These are phyloP conservation scores for Auriscalpium orientale DNA, from an alignment of 768 basidiomycete species.

Conservation along the genomic window DNA sequence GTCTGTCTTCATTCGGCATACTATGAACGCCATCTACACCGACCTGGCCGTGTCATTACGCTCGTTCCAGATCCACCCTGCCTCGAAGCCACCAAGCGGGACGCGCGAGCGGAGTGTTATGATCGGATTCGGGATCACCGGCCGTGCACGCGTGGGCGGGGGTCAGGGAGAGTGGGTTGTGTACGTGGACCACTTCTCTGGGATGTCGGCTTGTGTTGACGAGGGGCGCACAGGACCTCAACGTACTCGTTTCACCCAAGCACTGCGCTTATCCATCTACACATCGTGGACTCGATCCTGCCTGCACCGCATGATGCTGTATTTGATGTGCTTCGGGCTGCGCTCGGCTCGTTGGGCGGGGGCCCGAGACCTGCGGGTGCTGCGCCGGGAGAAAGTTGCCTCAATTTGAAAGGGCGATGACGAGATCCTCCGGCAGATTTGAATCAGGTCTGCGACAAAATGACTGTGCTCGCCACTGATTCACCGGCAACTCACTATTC, in stretches of 20 bases:
- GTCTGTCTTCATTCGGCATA: constrained; percentile 61
- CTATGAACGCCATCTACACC: constrained; percentile 68
- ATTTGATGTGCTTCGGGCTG: constrained; percentile 49
- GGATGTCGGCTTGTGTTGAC: not conserved
- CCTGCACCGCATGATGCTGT: constrained; percentile 69
- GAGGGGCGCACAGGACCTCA: constrained; percentile 40
- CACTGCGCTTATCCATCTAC: constrained; percentile 55
- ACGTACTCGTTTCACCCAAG: constrained; percentile 68
- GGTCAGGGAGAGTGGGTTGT: constrained; percentile 63
- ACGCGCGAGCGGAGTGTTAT: constrained; percentile 30
- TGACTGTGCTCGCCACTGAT: too few relatives aligned
- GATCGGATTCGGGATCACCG: constrained; percentile 48
- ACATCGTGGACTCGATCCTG: constrained; percentile 67
- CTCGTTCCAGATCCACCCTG: constrained; percentile 33
- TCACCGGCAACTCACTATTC: too few relatives aligned
- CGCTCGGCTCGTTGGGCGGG: constrained; percentile 15
- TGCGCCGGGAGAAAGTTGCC: not conserved
- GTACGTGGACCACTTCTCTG: constrained; percentile 33
- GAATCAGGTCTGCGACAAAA: too few relatives aligned
- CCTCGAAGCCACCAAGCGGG: not conserved
- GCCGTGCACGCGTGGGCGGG: constrained; percentile 57
- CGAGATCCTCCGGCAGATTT: not conserved
- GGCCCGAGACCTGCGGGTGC: not conserved
- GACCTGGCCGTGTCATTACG: constrained; percentile 51
- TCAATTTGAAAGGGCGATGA: not conserved